phyloP scores from a whole-genome alignment of 148 eudicot genomes.

The Fagopyrum esculentum region DNA sequence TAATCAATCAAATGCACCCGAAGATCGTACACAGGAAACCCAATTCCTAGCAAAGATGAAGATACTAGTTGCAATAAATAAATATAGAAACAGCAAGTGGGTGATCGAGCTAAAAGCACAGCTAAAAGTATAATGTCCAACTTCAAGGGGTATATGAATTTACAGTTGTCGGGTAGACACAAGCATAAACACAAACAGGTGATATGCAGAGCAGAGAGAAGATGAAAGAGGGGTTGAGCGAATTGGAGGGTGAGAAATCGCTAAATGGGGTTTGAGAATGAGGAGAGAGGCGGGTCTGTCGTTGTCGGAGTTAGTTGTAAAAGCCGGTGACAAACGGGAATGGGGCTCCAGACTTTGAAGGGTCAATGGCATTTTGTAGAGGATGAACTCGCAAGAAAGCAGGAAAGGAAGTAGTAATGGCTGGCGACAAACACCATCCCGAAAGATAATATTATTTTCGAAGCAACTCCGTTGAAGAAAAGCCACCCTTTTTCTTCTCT shows the following conservation, averaged over 20 bases:
- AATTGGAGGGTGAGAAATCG: not conserved
- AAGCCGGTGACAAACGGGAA: slow-evolving; percentile 7
- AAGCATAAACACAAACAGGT: slow-evolving; percentile 7
- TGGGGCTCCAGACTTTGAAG: not conserved
- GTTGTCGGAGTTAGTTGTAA: slow-evolving; percentile 4
- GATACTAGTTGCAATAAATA: not conserved
- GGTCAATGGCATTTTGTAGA: slow-evolving; percentile 7
- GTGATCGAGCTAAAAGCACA: slow-evolving; percentile 6
- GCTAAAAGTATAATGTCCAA: not conserved
- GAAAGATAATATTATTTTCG: not conserved
- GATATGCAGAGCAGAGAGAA: not conserved
- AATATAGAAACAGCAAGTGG: not conserved
- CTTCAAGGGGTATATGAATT: not conserved
- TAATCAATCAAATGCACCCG: not conserved
- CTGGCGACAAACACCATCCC: slow-evolving; percentile 8
- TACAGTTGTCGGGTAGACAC: not conserved
- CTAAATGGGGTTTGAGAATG: not conserved
- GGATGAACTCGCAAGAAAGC: slow-evolving; percentile 9
- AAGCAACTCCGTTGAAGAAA: not conserved
- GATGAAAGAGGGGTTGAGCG: not conserved
- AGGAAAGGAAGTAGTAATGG: not conserved
- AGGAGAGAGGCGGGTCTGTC: not conserved
- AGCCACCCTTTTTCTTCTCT: not conserved
- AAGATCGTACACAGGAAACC: slow-evolving; percentile 5
- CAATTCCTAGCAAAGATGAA: slow-evolving; percentile 1